phyloP scores from a whole-genome alignment of 2,329 filamentous ascomycete genomes.

The Cercospora citrullina region DNA sequence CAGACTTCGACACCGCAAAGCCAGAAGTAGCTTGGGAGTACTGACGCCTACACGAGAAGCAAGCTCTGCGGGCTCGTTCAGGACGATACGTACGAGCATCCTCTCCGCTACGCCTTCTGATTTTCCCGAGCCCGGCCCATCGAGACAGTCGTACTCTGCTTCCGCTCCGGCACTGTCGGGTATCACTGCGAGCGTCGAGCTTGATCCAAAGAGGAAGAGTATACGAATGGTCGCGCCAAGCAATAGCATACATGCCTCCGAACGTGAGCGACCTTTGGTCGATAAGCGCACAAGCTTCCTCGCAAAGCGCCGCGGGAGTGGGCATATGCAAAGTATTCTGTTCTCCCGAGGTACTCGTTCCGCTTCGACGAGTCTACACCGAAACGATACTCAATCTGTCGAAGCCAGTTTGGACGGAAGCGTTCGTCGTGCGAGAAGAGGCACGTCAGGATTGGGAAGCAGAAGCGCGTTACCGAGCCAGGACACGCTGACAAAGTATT shows the following conservation, averaged over 20 bases:
- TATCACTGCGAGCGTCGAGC: slow-evolving; percentile 24
- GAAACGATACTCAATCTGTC: slow-evolving; percentile 24
- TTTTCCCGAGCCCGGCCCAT: slow-evolving; percentile 39
- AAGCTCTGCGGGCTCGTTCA: slow-evolving; percentile 42
- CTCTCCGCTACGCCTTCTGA: slow-evolving; percentile 43
- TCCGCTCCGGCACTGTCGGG: slow-evolving; percentile 31
- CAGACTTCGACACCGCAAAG: slow-evolving; percentile 22
- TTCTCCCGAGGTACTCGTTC: slow-evolving; percentile 41
- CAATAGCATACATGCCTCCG: slow-evolving; percentile 34
- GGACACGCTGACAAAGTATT: slow-evolving; percentile 30
- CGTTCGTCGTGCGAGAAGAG: slow-evolving; percentile 21
- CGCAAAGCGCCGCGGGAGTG: slow-evolving; percentile 41
- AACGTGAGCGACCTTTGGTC: slow-evolving; percentile 32
- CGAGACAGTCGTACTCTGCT: slow-evolving; percentile 28
- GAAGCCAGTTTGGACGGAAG: slow-evolving; percentile 28
- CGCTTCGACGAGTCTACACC: slow-evolving; percentile 20
- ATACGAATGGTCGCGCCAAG: slow-evolving; percentile 43
- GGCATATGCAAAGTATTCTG: slow-evolving; percentile 41
- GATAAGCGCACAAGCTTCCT: slow-evolving; percentile 48
- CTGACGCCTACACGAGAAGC: slow-evolving; percentile 34
- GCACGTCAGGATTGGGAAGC: slow-evolving; percentile 31
- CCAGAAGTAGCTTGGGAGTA: slow-evolving; percentile 30
- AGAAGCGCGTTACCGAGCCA: slow-evolving; percentile 37
- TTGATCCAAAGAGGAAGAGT: slow-evolving; percentile 41
- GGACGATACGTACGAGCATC: slow-evolving; percentile 43